phyloP scores from a whole-genome alignment of 495 filamentous ascomycete genomes.

The Echria macrotheca region DNA sequence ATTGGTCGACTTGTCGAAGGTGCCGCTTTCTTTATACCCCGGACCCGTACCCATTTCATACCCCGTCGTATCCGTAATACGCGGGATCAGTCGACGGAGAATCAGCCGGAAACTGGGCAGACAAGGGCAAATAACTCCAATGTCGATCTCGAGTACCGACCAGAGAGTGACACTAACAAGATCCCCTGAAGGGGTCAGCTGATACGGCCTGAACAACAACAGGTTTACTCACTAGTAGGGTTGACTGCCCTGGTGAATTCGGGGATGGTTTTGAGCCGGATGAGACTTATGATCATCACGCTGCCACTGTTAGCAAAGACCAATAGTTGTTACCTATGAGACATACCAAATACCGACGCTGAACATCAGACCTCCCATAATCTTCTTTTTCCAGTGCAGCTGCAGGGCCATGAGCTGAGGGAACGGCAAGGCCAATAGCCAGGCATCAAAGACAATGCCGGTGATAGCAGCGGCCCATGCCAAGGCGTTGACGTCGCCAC shows the following conservation, averaged over 20 bases:
- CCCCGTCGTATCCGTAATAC: background rate
- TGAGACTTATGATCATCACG: slow-evolving; percentile 27
- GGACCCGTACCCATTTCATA: slow-evolving; percentile 7
- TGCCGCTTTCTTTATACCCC: no score
- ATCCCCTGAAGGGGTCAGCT: no score
- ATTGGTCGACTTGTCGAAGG: no score
- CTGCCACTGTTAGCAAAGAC: no score
- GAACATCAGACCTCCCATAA: slow-evolving; percentile 34
- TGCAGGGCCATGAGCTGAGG: slow-evolving; percentile 29
- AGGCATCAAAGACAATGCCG: slow-evolving; percentile 33
- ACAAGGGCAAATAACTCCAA: slow-evolving; percentile 10
- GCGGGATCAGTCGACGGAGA: background rate
- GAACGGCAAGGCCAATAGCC: slow-evolving; percentile 35
- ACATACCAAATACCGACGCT: slow-evolving; percentile 31
- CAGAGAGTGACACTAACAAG: slow-evolving; percentile 24
- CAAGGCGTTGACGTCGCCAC: slow-evolving; percentile 27
- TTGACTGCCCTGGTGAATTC: slow-evolving; percentile 20
- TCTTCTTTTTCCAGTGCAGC: slow-evolving; percentile 31
- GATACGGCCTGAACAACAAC: no score
- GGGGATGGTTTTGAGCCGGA: slow-evolving; percentile 28
- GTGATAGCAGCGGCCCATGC: slow-evolving; percentile 26
- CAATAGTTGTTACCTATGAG: no score
- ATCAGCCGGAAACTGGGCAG: slow-evolving; percentile 4
- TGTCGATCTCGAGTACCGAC: slow-evolving; percentile 7
- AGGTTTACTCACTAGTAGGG: slow-evolving; percentile 22